Base-by-base conservation (phyloP, 1,139 yeast species). In the Meyerozyma athensensis region DNA sequence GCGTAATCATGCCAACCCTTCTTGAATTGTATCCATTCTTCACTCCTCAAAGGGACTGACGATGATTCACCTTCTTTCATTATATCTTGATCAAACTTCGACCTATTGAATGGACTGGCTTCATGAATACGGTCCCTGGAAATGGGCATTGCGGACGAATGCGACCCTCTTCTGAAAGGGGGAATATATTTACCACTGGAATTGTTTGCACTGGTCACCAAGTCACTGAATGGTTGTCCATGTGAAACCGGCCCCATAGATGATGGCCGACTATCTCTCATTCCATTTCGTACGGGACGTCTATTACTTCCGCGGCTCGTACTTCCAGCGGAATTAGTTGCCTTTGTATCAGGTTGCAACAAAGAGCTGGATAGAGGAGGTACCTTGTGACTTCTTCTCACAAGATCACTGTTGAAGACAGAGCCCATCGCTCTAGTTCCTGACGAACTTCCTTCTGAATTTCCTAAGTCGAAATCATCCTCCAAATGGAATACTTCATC, bases 181-280 rank as follows among this genome's bases (percentile, higher is more conserved):
- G 90, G 90, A 33, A 83, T 63, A 49, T 83, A 83, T 52, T 79
- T 80, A 1, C 83, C 83, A 26, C 68, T 61, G 7, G 56, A 20
- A 17, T 23, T 28, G 14, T n/a, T 18, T 7, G 20, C 23, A 4
- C n/a, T 12, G 19, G 7, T 12, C 17, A 31, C 18, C 22, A 19
- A 31, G 20, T 28, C 32, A n/a, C 19, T 20, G 8, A 28, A 18
- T 9, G 19, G 32, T 9, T 16, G 19, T 5, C 19, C 13, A 8
- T 28, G 32, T 3, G 32, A 13, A 4, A 28, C 32, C 14, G 32
- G 32, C 4, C 32, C 32, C 32, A 28, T 17, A 5, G 32, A 28
- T 9, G 20, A 7, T 5, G 32, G 32, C n/a, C 32, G 10, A 7
- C 20, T 19, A 16, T 9, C 32, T 16, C 13, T 28, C n/a, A 20